These are phyloP conservation scores for Hygrophoropsis aurantiaca DNA, from an alignment of 768 basidiomycete genomes.

Conservation along the genomic window DNA sequence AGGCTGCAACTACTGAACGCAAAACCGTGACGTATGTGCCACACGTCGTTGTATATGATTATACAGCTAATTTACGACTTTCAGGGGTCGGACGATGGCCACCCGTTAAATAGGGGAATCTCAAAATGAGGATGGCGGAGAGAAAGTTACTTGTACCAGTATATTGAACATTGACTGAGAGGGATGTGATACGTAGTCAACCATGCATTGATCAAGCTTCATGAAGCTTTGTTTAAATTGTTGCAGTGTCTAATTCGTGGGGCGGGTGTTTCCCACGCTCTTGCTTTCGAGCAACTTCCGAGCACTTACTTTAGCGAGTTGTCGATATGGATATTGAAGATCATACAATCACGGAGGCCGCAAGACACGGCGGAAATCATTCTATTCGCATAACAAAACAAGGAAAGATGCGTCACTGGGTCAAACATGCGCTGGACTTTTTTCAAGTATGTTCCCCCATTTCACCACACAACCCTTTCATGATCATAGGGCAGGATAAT, in stretches of 20 bases:
- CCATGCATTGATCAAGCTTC: too few species aligned
- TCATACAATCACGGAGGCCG: too few species aligned
- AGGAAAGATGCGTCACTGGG: conserved; percentile 55
- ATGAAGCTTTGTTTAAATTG: too few species aligned
- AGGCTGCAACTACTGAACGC: conserved; percentile 75
- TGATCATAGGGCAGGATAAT: conserved; percentile 43
- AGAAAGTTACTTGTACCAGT: neutral
- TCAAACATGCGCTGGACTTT: conserved; percentile 52
- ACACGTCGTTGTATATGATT: neutral
- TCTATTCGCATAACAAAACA: conserved; percentile 57
- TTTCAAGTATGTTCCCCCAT: conserved; percentile 44
- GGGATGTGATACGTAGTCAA: too few species aligned
- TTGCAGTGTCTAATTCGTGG: too few species aligned
- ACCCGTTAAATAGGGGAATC: conserved; percentile 38
- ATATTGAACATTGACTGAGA: too few species aligned
- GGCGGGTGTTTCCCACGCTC: too few species aligned
- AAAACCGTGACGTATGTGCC: conserved; percentile 87
- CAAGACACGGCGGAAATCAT: too few species aligned
- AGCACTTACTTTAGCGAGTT: too few species aligned
- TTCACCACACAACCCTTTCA: conserved; percentile 1
- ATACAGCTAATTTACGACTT: conserved; percentile 9
- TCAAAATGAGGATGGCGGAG: neutral
- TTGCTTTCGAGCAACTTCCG: too few species aligned
- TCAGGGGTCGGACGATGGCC: conserved; percentile 59
- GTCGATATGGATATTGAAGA: too few species aligned